Conservation (phyloP, 2,329 filamentous ascomycete genomes). For the Botrytis paeoniae region DNA sequence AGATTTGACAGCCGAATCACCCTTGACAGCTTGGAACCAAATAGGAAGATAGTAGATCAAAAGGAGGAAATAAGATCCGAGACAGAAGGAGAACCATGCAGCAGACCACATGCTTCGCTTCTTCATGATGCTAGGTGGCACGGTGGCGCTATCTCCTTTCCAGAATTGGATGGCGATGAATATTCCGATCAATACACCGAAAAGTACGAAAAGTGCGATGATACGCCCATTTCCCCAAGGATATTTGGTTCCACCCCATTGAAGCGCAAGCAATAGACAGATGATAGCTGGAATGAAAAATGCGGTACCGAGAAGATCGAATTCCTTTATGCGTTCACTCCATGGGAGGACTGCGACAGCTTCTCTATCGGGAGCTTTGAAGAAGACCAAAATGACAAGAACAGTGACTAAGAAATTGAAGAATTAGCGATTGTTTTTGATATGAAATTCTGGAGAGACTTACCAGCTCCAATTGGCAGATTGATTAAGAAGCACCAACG, state of each 20-base stretch:
- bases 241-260: constrained; percentile 42
- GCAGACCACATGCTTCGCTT: constrained; percentile 40
- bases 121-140: constrained; percentile 42
- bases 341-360: constrained; percentile 40
- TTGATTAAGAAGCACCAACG: constrained; percentile 33
- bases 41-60: constrained; percentile 48
- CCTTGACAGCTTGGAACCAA: constrained; percentile 48
- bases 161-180: constrained; percentile 40
- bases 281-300: constrained; percentile 41
- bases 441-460: neutral
- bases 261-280: constrained; percentile 41
- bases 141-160: constrained; percentile 42
- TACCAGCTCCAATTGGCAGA: constrained; percentile 36
- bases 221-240: constrained; percentile 39
- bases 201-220: constrained; percentile 39
- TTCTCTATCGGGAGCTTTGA: constrained; percentile 39
- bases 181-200: constrained; percentile 34
- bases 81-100: constrained; percentile 38
- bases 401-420: constrained; percentile 36
- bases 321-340: constrained; percentile 34
- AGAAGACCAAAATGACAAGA: constrained; percentile 40
- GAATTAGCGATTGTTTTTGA: neutral
- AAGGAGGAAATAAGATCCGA: constrained; percentile 40
- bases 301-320: constrained; percentile 40
- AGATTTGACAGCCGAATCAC: constrained; percentile 44